Evolutionary conservation across 2,329 filamentous ascomycete genomes (phyloP).

Genomic region (Hawksworthiomyces lignivorus): DNA sequence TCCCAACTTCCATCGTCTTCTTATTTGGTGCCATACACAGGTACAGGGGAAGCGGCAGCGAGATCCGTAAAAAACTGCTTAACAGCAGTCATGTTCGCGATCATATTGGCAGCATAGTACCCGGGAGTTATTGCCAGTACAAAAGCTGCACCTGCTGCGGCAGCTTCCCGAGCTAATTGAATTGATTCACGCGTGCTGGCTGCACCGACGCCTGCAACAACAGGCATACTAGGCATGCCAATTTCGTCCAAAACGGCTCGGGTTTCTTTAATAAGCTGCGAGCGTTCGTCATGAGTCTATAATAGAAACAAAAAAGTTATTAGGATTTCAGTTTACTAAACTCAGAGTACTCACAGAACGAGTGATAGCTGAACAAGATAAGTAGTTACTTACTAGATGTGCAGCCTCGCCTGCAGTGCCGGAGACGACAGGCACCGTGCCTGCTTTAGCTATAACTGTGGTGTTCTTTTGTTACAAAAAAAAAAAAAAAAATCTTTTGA

Average conservation of each 20-base stretch:
- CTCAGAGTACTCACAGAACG: no score
- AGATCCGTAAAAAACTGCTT: conserved; percentile 19
- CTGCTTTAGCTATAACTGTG: conserved; percentile 6
- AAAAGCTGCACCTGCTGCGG: conserved; percentile 29
- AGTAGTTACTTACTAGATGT: conserved; percentile 3
- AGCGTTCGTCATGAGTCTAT: conserved; percentile 9
- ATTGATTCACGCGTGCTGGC: conserved; percentile 27
- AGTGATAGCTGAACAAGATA: no score
- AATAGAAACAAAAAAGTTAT: no score
- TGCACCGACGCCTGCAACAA: conserved; percentile 37
- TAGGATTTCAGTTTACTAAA: no score
- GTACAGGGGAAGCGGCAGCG: conserved; percentile 15
- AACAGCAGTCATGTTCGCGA: conserved; percentile 15
- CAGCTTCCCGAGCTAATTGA: conserved; percentile 28
- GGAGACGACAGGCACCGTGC: conserved; percentile 10
- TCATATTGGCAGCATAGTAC: conserved; percentile 32
- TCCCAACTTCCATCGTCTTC: background rate
- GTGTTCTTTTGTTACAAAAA: background rate
- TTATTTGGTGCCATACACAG: conserved; percentile 11
- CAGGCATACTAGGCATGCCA: conserved; percentile 27
- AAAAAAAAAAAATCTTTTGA: no score
- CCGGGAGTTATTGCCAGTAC: conserved; percentile 30
- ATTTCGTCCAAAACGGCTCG: conserved; percentile 10
- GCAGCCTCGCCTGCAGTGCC: conserved; percentile 11
- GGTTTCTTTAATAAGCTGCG: conserved; percentile 3